These are phyloP conservation scores for Fomitopsis schrenkii DNA, from an alignment of 1,284 basidiomycete species.

Conservation along the genomic window DNA sequence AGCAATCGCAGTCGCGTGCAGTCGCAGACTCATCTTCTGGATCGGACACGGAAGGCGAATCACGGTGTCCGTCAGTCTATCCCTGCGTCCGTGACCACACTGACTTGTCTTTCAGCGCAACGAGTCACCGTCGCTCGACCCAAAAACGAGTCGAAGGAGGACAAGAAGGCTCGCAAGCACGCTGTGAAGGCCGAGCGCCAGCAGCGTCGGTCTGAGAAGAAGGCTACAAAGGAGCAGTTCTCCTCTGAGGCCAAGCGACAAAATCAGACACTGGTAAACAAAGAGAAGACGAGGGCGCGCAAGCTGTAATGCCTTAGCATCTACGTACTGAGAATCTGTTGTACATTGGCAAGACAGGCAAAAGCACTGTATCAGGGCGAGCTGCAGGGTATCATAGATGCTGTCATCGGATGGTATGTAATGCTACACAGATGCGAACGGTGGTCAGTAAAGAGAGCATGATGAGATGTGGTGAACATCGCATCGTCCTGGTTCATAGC, in stretches of 20 bases:
- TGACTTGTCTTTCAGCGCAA: constrained; percentile 20
- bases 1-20: constrained; percentile 13
- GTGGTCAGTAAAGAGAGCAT: background rate
- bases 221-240: constrained; percentile 74
- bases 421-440: background rate
- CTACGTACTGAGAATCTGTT: background rate
- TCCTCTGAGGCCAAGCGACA: constrained; percentile 72
- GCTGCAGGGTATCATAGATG: constrained; percentile 12
- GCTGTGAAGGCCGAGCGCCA: constrained; percentile 82
- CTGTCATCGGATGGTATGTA: background rate
- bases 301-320: constrained; percentile 23
- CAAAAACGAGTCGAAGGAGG: constrained; percentile 80
- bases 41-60: constrained; percentile 32
- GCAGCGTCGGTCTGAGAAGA: constrained; percentile 77
- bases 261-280: constrained; percentile 48
- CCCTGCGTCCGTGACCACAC: constrained; percentile 1
- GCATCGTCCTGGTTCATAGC: background rate
- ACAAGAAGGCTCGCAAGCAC: constrained; percentile 86
- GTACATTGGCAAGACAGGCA: background rate
- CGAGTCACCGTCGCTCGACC: constrained; percentile 60
- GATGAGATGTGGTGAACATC: background rate
- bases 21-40: constrained; percentile 12
- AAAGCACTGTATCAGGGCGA: background rate
- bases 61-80: constrained; percentile 20
- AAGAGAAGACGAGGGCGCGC: constrained; percentile 33